phyloP scores from a whole-genome alignment of 202 grass and related monocot genomes.

The Brachypodium distachyon region DNA sequence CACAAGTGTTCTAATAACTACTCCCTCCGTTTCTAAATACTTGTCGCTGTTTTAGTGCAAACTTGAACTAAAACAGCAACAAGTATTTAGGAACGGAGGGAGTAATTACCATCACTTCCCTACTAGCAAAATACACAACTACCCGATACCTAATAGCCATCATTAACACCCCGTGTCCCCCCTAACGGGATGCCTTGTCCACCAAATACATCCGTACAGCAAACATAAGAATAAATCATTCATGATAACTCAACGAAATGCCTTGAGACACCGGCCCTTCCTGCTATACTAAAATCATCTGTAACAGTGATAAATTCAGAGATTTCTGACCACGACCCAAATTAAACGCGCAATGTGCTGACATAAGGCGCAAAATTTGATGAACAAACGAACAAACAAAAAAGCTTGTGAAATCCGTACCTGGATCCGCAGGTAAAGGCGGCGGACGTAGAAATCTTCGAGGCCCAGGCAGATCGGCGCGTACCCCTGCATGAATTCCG shows the following conservation, averaged over 20 bases:
- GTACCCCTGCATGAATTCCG: constrained; percentile 42
- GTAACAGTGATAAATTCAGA: neutral
- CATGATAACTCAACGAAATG: neutral
- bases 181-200: too few relatives aligned
- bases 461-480: constrained; percentile 75
- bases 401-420: constrained; percentile 15
- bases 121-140: neutral
- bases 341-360: neutral
- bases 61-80: too few relatives aligned
- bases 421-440: constrained; percentile 75
- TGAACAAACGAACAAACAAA: neutral
- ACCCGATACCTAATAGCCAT: neutral
- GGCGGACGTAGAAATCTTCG: constrained; percentile 80
- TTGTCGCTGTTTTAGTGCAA: too few relatives aligned
- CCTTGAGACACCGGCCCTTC: neutral
- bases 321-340: neutral
- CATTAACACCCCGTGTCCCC: too few relatives aligned
- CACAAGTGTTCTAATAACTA: neutral
- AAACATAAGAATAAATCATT: neutral
- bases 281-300: neutral
- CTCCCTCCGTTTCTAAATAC: too few relatives aligned
- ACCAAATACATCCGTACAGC: neutral
- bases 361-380: neutral
- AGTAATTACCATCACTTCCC: neutral
- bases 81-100: too few relatives aligned